Percentiles rank a stretch among this genome's conserved stretches.
phyloP scores from a whole-genome alignment of 1,284 basidiomycete species.

The Tilletia indica region DNA sequence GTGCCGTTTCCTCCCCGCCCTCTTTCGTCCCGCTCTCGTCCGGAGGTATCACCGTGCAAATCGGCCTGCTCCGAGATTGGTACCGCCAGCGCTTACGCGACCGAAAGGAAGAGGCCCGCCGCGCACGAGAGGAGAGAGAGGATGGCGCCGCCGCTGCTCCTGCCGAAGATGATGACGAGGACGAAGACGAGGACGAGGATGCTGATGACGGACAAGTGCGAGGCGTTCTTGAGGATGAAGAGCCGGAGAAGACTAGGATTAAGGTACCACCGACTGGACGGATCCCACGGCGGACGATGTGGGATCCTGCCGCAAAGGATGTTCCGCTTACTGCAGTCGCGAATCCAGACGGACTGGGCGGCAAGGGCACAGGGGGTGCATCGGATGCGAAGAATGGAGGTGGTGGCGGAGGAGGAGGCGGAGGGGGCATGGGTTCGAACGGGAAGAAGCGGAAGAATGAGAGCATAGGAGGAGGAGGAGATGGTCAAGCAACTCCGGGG shows the following conservation, averaged over 20 bases:
- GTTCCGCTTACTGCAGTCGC: neutral
- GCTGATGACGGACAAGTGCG: slow-evolving; percentile 20
- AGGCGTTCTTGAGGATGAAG: slow-evolving; percentile 42
- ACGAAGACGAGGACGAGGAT: slow-evolving; percentile 26
- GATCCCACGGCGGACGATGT: slow-evolving; percentile 41
- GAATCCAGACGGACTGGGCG: neutral
- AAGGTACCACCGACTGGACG: slow-evolving; percentile 52
- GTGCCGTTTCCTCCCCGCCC: slow-evolving; percentile 73
- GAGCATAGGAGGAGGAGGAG: neutral
- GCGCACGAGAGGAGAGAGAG: neutral
- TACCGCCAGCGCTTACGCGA: slow-evolving; percentile 56
- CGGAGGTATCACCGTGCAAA: slow-evolving; percentile 70
- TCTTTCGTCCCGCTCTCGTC: slow-evolving; percentile 71
- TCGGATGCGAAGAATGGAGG: neutral
- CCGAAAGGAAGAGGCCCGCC: slow-evolving; percentile 15
- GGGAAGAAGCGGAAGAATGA: slow-evolving; percentile 14
- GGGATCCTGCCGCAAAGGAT: slow-evolving; percentile 20
- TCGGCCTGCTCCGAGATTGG: slow-evolving; percentile 78
- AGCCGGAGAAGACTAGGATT: slow-evolving; percentile 46
- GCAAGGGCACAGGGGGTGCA: neutral
- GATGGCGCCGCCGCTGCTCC: neutral
- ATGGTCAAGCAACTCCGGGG: neutral
- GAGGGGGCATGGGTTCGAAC: neutral
- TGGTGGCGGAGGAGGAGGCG: neutral
- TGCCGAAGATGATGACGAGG: slow-evolving; percentile 7